Evolutionary conservation across 345 rosid genomes (phyloP), one percentile per base, ranked within the genome.

Genomic region (Carallia brachiata): DNA sequence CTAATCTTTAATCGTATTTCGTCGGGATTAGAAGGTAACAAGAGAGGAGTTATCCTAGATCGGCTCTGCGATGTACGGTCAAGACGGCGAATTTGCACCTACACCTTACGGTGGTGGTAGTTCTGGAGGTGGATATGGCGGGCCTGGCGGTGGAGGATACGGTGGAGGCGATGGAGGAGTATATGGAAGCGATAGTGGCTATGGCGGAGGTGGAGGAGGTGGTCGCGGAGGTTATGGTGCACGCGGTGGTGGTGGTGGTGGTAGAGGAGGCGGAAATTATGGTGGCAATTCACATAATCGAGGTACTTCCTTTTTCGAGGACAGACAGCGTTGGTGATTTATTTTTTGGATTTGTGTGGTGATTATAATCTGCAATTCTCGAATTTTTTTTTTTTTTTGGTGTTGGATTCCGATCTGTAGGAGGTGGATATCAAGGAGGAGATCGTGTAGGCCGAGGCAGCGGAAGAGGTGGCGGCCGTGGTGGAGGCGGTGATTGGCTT

Each of bases 141-240:
- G 60, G 1, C 31, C 27, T 13, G 32, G 32, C 3, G 68, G 68
- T 36, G 69, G 69, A 16, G 57, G 58, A 2, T 56, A 39, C 4
- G 70, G 70, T 17, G 58, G 44, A 16, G 61, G 61, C 1, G 56
- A 37, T 2, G 58, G 64, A 1, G 68, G 65, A 0, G 75, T 72
- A 6, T 63, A 69, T 34, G 85, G 86, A 4, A 78, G 79, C 4
- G 79, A 80, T 28, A 80, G 83, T 37, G 73, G 78, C 4, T 70
- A 85, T 15, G 80, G 88, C 8, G 85, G 89, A 1, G 73, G 80
- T 6, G 50, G 94, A 56, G 75, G 96, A 68, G 88, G 93, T 6
- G 80, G 87, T 4, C 79, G 84, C 0, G 70, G 77, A 39, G 74
- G 73, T 44, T 44, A 44, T 27, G 66, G 87, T 15, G 83, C 94